Evolutionary conservation across 2,329 filamentous ascomycete species (phyloP), one percentile per base, ranked within the genome.

Genomic region (Curvularia spicifera): DNA sequence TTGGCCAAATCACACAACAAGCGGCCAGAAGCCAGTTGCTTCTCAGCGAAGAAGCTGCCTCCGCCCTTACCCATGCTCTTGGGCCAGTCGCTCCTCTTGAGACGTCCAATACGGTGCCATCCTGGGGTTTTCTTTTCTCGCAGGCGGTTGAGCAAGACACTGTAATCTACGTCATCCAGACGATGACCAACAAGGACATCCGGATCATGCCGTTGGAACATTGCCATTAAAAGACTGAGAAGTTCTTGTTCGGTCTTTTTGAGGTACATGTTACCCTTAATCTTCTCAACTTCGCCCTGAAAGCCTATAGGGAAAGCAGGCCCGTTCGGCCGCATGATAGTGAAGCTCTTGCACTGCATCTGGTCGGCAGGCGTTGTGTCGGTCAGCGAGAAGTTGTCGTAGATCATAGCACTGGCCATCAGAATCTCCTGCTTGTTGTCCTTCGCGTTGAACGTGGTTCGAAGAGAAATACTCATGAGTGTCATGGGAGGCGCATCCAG

Each of bases 361-460:
- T 93, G 91, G 63, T 98, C 93, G 0, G 93, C 89, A 0, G 93
- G 88, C 0, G 91, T 96, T 0, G 93, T 96, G 69, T 99, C 93
- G 43, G 85, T 91, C 29, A 99, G 84, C 5, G 88, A 90, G 15
- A 99, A 84, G 73, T 96, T 93, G 66, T 97, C 92, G 76, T 98
- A 99, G 31, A 98, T 88, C 68, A 96, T 88, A 35, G 92, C 91
- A 77, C 93, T 97, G 57, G 95, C 91, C 59, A 95, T 87, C 10
- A 99, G 81, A 47, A 99, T 93, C 76, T 99, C 95, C 73, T 97
- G 94, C 79, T 96, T 98, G 80, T 98, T 99, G 53, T 93, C 91
- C 73, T 92, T 94, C 37, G 88, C 84, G 68, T 98, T 97, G 78
- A 96, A 91, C 6, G 89, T 87, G 0, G 93, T 98, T 51, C 95